Conservation (phyloP, 2,329 filamentous ascomycete genomes). For the Botrytis byssoidea region DNA sequence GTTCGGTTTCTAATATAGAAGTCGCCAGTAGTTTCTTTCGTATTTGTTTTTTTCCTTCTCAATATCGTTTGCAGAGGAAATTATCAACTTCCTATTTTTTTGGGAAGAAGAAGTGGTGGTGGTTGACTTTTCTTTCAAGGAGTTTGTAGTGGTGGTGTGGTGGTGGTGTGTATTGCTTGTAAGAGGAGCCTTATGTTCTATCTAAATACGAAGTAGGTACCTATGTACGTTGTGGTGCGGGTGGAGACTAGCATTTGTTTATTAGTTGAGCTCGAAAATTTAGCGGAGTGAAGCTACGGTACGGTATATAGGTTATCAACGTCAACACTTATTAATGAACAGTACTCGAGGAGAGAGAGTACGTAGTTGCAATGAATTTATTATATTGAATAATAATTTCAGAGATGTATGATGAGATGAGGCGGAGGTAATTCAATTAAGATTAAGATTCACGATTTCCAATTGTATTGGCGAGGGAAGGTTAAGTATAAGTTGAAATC, state of each 20-base stretch:
- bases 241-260: background rate
- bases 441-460: background rate
- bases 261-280: background rate
- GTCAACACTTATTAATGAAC: background rate
- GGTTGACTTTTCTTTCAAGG: background rate
- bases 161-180: background rate
- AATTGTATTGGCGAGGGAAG: background rate
- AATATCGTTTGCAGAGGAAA: background rate
- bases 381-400: background rate
- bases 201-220: background rate
- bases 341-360: background rate
- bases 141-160: background rate
- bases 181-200: background rate
- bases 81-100: background rate
- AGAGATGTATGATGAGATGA: background rate
- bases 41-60: background rate
- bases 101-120: background rate
- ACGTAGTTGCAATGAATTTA: background rate
- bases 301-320: background rate
- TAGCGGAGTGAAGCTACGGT: background rate
- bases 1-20: conserved; percentile 14
- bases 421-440: background rate
- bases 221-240: background rate
- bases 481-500: background rate
- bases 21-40: conserved; percentile 10